phyloP scores from a whole-genome alignment of 257 asterid genomes.

The Henckelia pumila region DNA sequence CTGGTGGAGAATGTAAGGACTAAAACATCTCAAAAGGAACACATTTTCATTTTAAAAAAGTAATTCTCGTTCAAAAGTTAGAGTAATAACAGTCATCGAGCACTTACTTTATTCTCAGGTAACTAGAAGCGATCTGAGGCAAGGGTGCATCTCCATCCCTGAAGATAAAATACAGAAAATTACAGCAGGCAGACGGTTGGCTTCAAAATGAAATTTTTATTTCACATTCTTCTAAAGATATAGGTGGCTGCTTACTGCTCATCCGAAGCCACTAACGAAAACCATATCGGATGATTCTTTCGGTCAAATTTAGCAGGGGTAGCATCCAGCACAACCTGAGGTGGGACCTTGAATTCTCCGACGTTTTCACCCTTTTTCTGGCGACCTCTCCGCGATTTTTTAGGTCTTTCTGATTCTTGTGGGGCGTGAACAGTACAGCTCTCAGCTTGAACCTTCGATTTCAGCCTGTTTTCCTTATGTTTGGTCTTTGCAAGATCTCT shows the following conservation, averaged over 20 bases:
- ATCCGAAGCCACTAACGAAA: slow-evolving; percentile 71
- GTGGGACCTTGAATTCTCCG: slow-evolving; percentile 52
- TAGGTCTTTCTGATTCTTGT: slow-evolving; percentile 56
- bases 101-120: slow-evolving; percentile 95
- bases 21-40: not conserved
- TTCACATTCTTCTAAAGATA: slow-evolving; percentile 7
- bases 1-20: not conserved
- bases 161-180: slow-evolving; percentile 32
- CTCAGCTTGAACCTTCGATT: slow-evolving; percentile 44
- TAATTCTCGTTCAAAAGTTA: slow-evolving; percentile 7
- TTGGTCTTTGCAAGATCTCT: slow-evolving; percentile 44
- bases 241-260: slow-evolving; percentile 55
- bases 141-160: slow-evolving; percentile 72
- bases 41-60: slow-evolving; percentile 1
- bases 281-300: slow-evolving; percentile 71
- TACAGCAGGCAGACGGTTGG: slow-evolving; percentile 22
- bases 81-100: slow-evolving; percentile 17
- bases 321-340: slow-evolving; percentile 63
- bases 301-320: slow-evolving; percentile 44
- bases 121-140: slow-evolving; percentile 88
- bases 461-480: slow-evolving; percentile 50
- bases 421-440: slow-evolving; percentile 31
- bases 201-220: slow-evolving; percentile 7
- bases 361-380: slow-evolving; percentile 43
- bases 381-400: slow-evolving; percentile 46